A percentile compares a stretch with the other conserved stretches of the same genome.
These are phyloP conservation scores for Vanderwaltozyma verrucispora DNA, from an alignment of 805 yeast species.

Conservation along the genomic window DNA sequence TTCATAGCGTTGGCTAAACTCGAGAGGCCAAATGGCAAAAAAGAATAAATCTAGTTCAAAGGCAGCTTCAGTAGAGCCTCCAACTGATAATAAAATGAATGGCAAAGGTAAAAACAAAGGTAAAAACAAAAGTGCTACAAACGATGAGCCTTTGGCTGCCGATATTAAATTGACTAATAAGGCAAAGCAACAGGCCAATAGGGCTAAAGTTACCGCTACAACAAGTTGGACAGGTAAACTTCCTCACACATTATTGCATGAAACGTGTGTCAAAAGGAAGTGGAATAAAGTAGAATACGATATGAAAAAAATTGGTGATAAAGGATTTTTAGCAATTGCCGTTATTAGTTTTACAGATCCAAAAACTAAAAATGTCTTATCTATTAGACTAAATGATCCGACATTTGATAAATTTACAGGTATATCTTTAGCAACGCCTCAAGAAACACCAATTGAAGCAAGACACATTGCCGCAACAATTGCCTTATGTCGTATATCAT, in stretches of 20 bases:
- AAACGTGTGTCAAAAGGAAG: slow-evolving; percentile 74
- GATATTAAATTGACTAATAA: slow-evolving; percentile 12
- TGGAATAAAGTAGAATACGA: slow-evolving; percentile 85
- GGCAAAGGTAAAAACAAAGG: slow-evolving; percentile 17
- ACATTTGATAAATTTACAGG: slow-evolving; percentile 33
- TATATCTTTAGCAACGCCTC: slow-evolving; percentile 43
- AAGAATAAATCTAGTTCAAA: slow-evolving; percentile 5
- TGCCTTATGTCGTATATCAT: slow-evolving; percentile 69
- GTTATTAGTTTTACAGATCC: slow-evolving; percentile 66
- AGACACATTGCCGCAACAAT: slow-evolving; percentile 86
- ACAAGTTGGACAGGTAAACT: slow-evolving; percentile 92
- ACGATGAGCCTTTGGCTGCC: slow-evolving; percentile 7
- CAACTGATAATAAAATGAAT: slow-evolving; percentile 1
- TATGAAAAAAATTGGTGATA: slow-evolving; percentile 39
- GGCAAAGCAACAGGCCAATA: slow-evolving; percentile 25
- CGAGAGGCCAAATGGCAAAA: slow-evolving; percentile 5
- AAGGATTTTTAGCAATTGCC: slow-evolving; percentile 59
- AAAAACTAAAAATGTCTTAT: slow-evolving; percentile 59
- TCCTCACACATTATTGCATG: slow-evolving; percentile 79
- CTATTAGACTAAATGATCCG: slow-evolving; percentile 44
- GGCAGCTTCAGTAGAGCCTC: slow-evolving; percentile 1
- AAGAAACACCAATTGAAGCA: slow-evolving; percentile 80
- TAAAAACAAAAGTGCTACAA: slow-evolving; percentile 10
- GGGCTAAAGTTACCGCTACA: slow-evolving; percentile 51
- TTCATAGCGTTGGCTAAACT: background rate